phyloP scores from a whole-genome alignment of 495 filamentous ascomycete species.

The Neurospora cerealis region DNA sequence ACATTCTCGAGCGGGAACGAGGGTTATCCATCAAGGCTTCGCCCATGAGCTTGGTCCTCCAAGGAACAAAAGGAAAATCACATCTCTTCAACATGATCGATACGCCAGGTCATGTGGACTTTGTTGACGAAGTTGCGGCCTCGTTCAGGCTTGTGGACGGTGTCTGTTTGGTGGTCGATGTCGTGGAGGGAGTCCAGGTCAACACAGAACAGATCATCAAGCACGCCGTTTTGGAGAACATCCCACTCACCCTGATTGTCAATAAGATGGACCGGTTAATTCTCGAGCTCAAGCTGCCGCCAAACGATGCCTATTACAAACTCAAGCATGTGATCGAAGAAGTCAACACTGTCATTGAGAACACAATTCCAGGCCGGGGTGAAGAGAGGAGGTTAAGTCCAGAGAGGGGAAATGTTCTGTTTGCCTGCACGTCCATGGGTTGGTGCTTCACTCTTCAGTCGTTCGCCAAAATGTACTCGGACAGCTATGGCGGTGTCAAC shows the following conservation, averaged over 20 bases:
- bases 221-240: slow-evolving; percentile 81
- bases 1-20: slow-evolving; percentile 77
- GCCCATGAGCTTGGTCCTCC: slow-evolving; percentile 89
- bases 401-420: slow-evolving; percentile 94
- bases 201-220: slow-evolving; percentile 96
- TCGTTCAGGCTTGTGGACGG: slow-evolving; percentile 83
- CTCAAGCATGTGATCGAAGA: slow-evolving; percentile 96
- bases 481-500: slow-evolving; percentile 74
- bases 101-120: slow-evolving; percentile 96
- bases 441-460: slow-evolving; percentile 94
- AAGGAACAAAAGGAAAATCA: slow-evolving; percentile 84
- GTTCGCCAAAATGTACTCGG: slow-evolving; percentile 93
- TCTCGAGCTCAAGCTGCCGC: slow-evolving; percentile 87
- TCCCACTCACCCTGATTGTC: slow-evolving; percentile 80
- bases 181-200: slow-evolving; percentile 95
- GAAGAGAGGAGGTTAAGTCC: slow-evolving; percentile 76
- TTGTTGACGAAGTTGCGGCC: slow-evolving; percentile 91
- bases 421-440: slow-evolving; percentile 84
- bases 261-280: slow-evolving; percentile 98
- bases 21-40: slow-evolving; percentile 90
- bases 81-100: slow-evolving; percentile 92
- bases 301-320: slow-evolving; percentile 96
- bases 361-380: slow-evolving; percentile 71
- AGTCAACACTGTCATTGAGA: slow-evolving; percentile 92
- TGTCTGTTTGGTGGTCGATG: slow-evolving; percentile 86